phyloP scores from a whole-genome alignment of 2,329 filamentous ascomycete species.

The Graphium sp. region DNA sequence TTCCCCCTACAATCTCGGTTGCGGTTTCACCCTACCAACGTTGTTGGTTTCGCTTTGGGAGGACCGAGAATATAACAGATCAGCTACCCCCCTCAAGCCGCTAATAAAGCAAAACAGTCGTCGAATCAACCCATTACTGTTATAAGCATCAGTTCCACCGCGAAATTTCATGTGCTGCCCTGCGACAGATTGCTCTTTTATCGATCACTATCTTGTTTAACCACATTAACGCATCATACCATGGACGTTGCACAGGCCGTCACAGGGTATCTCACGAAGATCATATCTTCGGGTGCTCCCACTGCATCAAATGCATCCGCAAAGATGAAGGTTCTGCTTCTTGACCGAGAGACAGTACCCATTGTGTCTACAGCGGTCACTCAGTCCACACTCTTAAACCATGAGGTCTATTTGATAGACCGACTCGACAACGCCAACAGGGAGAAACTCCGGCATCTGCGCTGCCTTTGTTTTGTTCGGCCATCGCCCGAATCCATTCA shows the following conservation, averaged over 20 bases:
- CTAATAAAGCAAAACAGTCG: too few species aligned
- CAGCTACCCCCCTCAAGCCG: too few species aligned
- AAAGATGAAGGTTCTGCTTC: slow-evolving; percentile 95
- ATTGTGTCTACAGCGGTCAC: slow-evolving; percentile 93
- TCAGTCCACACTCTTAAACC: slow-evolving; percentile 83
- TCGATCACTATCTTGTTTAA: too few species aligned
- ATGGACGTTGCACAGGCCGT: slow-evolving; percentile 95
- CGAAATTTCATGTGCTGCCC: too few species aligned
- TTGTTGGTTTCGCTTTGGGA: too few species aligned
- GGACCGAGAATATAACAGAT: too few species aligned
- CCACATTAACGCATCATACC: too few species aligned
- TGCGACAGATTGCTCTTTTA: too few species aligned
- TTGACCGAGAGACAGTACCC: slow-evolving; percentile 85
- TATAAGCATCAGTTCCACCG: too few species aligned
- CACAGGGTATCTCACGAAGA: slow-evolving; percentile 89
- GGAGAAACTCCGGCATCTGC: slow-evolving; percentile 95
- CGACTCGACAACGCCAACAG: slow-evolving; percentile 76
- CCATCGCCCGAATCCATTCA: slow-evolving; percentile 89
- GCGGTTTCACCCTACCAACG: too few species aligned
- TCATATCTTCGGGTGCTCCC: slow-evolving; percentile 55
- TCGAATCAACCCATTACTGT: too few species aligned
- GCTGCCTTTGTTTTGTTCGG: slow-evolving; percentile 83
- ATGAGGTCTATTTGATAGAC: slow-evolving; percentile 96
- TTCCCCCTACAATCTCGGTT: too few species aligned
- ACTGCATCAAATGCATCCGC: slow-evolving; percentile 49